Evolutionary conservation across 139 green algal species (phyloP), one percentile per base, ranked within the genome.

Genomic region (Ettlia oleoabundans): DNA sequence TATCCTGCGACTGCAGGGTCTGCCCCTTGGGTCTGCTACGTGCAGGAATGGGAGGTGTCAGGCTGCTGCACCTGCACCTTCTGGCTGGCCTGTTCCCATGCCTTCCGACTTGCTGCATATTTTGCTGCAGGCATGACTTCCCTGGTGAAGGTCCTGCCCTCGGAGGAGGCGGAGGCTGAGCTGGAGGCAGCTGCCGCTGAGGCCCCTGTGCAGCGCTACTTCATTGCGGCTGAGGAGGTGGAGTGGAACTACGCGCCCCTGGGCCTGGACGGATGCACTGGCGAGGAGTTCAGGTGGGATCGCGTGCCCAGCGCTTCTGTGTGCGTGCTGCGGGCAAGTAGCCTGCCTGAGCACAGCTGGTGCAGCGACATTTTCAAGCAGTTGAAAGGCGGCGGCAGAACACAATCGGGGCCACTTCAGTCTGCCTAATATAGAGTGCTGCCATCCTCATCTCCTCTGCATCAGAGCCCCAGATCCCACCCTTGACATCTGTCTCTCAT

Each of bases 191-290:
- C 26, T 7, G 69, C 84, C 5, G 66, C 81, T 0, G 78, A 78
- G 8, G 76, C 52, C 21, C 24, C 66, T n/a, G 63, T 38, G 4
- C 68, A 77, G 32, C 82, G 52, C 24, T 90, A 92, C 82, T 92
- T 84, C 82, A 81, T 92, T 32, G 62, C 64, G 3, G 87, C 88
- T 0, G 88, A 92, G 82, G n/a, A 15, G 41, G 37, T 70, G 9
- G 53, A 62, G 1, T 92, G 88, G 88, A 61, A 92, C 65, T 92
- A 90, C 76, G 62, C 52, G 28, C 88, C 88, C 33, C 30, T 58
- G 8, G 87, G 85, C 52, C 28, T 52, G 8, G 78, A 90, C 64
- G 63, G 26, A 55, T 88, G 69, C 75, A 87, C 37, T 28, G 19
- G 15, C 63, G 19, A 8, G 22, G n/a, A 33, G 26, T 80, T 68